Evolutionary conservation across 768 basidiomycete species (phyloP).

Genomic region (Mycena crocata): DNA sequence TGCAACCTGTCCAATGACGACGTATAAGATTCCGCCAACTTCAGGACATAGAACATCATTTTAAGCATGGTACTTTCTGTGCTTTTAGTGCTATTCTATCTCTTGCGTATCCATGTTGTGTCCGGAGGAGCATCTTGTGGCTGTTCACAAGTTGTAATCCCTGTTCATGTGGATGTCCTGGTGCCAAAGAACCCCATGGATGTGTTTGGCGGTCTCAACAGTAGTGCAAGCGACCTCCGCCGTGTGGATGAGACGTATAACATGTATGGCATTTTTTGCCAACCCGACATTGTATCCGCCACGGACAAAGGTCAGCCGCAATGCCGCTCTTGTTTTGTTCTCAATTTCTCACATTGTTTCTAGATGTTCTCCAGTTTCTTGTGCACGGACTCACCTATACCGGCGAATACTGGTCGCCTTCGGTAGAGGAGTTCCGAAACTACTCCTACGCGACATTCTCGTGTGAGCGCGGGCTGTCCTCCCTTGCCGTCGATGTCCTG

Average conservation of each 20-base stretch:
- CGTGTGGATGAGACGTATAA: neutral
- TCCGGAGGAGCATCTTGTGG: neutral
- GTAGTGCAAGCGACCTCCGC: conserved; percentile 3
- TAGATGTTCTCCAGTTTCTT: conserved; percentile 2
- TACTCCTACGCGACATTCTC: conserved; percentile 10
- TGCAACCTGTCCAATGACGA: too few species aligned
- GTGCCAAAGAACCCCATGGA: conserved; percentile 13
- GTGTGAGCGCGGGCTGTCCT: conserved; percentile 1
- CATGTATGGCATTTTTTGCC: conserved; percentile 7
- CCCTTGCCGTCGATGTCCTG: conserved; percentile 7
- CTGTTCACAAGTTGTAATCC: conserved; percentile 6
- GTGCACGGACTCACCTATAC: conserved; percentile 5
- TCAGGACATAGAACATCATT: neutral
- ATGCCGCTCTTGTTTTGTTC: neutral
- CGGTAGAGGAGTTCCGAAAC: conserved; percentile 10
- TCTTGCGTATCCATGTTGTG: neutral
- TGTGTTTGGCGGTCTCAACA: conserved; percentile 6
- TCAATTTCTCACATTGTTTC: neutral
- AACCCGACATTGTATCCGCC: neutral
- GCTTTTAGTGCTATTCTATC: neutral
- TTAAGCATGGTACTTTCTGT: neutral
- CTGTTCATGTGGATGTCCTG: conserved; percentile 12
- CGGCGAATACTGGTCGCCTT: conserved; percentile 13
- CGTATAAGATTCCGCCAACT: too few species aligned
- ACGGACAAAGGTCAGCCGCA: neutral